Evolutionary conservation across 441 rosid species (phyloP).

Genomic region (Pelargonium fulgidum): DNA sequence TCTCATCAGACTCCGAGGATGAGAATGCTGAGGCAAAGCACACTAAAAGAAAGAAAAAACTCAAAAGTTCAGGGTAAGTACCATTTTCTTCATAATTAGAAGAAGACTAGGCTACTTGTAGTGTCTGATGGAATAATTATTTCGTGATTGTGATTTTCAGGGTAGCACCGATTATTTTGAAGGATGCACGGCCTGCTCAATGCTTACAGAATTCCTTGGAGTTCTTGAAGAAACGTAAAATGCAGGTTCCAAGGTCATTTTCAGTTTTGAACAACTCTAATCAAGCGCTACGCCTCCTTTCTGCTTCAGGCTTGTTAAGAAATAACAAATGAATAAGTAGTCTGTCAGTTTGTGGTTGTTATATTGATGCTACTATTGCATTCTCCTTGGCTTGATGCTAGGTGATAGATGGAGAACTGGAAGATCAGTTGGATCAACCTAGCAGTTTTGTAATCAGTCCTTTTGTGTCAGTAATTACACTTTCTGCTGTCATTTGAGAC

Average conservation of each 20-base stretch:
- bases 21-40: slow-evolving; percentile 37
- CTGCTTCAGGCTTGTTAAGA: slow-evolving; percentile 44
- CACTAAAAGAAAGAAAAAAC: slow-evolving; percentile 45
- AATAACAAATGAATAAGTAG: slow-evolving; percentile 28
- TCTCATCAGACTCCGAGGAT: slow-evolving; percentile 55
- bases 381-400: background rate
- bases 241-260: slow-evolving; percentile 64
- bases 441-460: background rate
- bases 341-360: background rate
- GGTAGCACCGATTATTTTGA: slow-evolving; percentile 53
- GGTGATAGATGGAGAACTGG: slow-evolving; percentile 1
- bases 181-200: slow-evolving; percentile 59
- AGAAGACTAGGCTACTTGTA: background rate
- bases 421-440: background rate
- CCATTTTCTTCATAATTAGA: background rate
- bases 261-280: slow-evolving; percentile 58
- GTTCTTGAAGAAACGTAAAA: slow-evolving; percentile 71
- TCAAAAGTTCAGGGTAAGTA: slow-evolving; percentile 55
- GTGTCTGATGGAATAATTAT: slow-evolving; percentile 6
- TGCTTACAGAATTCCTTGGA: slow-evolving; percentile 65
- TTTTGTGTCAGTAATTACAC: background rate
- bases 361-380: background rate
- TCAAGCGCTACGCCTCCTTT: slow-evolving; percentile 71
- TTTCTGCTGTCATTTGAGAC: background rate
- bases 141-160: slow-evolving; percentile 35